A percentile compares a stretch with the other conserved stretches of the same genome.
Evolutionary conservation across 805 yeast species (phyloP).

Genomic region (Saturnispora sekii): DNA sequence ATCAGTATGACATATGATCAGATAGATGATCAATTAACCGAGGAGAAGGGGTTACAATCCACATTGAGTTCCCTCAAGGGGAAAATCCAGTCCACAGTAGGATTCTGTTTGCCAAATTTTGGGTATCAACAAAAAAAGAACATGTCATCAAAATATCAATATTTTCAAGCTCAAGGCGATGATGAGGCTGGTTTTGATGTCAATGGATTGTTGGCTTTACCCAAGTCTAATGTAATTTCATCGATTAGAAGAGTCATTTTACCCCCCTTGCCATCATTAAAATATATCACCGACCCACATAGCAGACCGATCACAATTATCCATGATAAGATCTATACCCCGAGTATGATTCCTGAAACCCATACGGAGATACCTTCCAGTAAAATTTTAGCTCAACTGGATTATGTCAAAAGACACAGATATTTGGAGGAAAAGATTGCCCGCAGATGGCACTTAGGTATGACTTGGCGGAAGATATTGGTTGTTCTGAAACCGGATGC

Average conservation of each 20-base stretch:
- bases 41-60: background rate
- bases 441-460: constrained; percentile 70
- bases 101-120: constrained; percentile 32
- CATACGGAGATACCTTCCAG: constrained; percentile 23
- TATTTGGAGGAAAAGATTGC: constrained; percentile 73
- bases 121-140: constrained; percentile 10
- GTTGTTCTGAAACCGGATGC: constrained; percentile 88
- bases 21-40: constrained; percentile 1
- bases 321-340: constrained; percentile 77
- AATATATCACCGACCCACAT: constrained; percentile 59
- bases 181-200: constrained; percentile 8
- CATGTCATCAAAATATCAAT: constrained; percentile 18
- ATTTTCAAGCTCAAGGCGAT: constrained; percentile 23
- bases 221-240: constrained; percentile 66
- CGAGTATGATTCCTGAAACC: constrained; percentile 33
- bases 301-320: constrained; percentile 53
- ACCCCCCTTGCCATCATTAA: constrained; percentile 70
- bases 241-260: constrained; percentile 69
- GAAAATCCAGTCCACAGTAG: constrained; percentile 33
- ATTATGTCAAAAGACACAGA: constrained; percentile 29
- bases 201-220: constrained; percentile 27
- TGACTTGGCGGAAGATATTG: constrained; percentile 87
- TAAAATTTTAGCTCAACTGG: constrained; percentile 18
- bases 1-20: constrained; percentile 9
- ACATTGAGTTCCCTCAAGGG: constrained; percentile 15